phyloP scores from a whole-genome alignment of 129 eudicot genomes.

The Centaurea solstitialis region DNA sequence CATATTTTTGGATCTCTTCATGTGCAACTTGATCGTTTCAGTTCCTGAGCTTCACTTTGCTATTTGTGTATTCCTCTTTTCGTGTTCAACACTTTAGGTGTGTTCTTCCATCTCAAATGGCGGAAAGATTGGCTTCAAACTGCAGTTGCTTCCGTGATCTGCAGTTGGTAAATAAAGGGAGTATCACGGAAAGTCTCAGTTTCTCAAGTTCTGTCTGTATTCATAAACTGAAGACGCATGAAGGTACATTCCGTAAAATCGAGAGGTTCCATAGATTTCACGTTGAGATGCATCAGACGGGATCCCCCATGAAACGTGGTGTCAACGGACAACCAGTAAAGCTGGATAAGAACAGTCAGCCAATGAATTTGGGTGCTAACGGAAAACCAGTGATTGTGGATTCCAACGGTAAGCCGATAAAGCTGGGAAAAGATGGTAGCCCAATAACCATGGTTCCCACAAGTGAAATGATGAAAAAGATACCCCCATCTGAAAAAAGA shows the following conservation, averaged over 20 bases:
- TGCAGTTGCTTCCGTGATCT: constrained; percentile 74
- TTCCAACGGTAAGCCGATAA: constrained; percentile 45
- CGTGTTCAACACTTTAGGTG: constrained; percentile 26
- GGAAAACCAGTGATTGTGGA: constrained; percentile 54
- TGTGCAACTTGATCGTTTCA: background rate
- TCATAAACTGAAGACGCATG: constrained; percentile 26
- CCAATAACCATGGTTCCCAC: constrained; percentile 69
- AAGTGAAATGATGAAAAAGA: constrained; percentile 48
- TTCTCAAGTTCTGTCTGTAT: constrained; percentile 47
- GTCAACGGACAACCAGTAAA: constrained; percentile 50
- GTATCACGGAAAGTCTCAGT: constrained; percentile 42
- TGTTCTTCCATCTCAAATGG: constrained; percentile 45
- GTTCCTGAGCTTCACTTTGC: background rate
- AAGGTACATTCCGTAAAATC: constrained; percentile 14
- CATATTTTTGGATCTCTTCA: background rate
- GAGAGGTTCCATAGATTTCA: constrained; percentile 26
- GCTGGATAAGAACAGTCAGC: constrained; percentile 49
- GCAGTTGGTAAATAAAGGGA: too few species aligned
- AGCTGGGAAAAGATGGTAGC: constrained; percentile 55
- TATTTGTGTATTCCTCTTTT: background rate
- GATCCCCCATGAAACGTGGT: constrained; percentile 47
- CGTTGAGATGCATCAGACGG: constrained; percentile 59
- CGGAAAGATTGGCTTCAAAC: constrained; percentile 74
- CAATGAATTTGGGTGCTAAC: constrained; percentile 50
- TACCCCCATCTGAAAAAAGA: constrained; percentile 16